phyloP scores from a whole-genome alignment of 2,329 filamentous ascomycete genomes.

The Calonectria henricotiae region DNA sequence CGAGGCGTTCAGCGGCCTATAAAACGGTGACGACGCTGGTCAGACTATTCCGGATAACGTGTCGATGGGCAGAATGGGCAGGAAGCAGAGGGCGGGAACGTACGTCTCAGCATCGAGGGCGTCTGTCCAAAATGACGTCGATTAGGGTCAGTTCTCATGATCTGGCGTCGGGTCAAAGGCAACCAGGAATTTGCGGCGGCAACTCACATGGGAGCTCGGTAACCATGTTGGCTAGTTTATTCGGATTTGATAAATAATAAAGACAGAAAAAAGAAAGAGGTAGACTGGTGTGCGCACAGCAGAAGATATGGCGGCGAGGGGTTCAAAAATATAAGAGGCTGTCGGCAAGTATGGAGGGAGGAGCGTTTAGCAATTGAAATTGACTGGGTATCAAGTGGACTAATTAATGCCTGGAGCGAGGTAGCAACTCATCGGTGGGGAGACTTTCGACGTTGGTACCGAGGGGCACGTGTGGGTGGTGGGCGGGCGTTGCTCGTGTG shows the following conservation, averaged over 20 bases:
- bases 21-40: conserved; percentile 34
- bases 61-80: not conserved
- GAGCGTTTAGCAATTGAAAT: conserved; percentile 8
- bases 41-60: conserved; percentile 23
- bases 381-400: conserved; percentile 23
- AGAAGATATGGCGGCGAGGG: not conserved
- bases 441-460: conserved; percentile 17
- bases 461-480: conserved; percentile 32
- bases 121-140: conserved; percentile 70
- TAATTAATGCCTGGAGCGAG: conserved; percentile 8
- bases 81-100: conserved; percentile 50
- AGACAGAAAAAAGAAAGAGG: too few relatives aligned
- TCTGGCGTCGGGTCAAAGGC: conserved; percentile 37
- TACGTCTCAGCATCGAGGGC: conserved; percentile 98
- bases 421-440: conserved; percentile 22
- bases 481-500: conserved; percentile 29
- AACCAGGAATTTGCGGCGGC: conserved; percentile 35
- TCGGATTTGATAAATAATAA: not conserved
- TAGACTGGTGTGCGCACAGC: too few relatives aligned
- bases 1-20: conserved; percentile 88
- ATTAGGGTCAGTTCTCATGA: conserved; percentile 38
- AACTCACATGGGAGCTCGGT: conserved; percentile 67
- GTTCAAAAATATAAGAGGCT: not conserved
- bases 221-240: conserved; percentile 60
- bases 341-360: conserved; percentile 1